Evolutionary conservation across 495 filamentous ascomycete genomes (phyloP), one percentile per base, ranked within the genome.

Genomic region (Jackrogersella minutella): DNA sequence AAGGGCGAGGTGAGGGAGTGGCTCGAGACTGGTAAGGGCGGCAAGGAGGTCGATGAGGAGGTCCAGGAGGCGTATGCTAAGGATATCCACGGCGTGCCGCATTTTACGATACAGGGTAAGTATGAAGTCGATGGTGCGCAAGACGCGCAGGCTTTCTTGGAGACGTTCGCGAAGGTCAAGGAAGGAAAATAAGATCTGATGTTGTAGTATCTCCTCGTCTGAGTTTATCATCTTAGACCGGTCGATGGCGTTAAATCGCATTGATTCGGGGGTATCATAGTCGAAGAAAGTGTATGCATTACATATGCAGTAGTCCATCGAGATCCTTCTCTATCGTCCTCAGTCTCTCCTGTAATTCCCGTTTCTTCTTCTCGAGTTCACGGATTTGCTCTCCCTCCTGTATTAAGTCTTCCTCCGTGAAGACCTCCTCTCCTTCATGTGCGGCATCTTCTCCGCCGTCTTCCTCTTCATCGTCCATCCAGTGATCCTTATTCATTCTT

Each of bases 251-350:
- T 69, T 61, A 51, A 69, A 46, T 21, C 40, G 46, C 19, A 16
- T 61, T 33, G 37, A 51, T 8, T 59, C 30, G 28, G 55, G 66
- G 69, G 69, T 72, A 65, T 69, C 62, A 70, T 67, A 55, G 21
- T 56, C 21, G 36, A 51, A 31, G 30, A 11, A 11, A 5, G 14
- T 33, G 22, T 30, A 24, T 49, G 10, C 39, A 44, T 61, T 55
- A 81, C 61, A 82, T 73, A 53, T 80, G 68, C 50, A 81, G 62
- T 24, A 96, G 70, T 0, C 88, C 89, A 2, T 86, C 87, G 16
- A 97, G 77, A 74, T 97, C 92, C 60, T 84, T 86, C 61, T 94
- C 93, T 84, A 97, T 91, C 2, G 87, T 88, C 44, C 79, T 86
- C 26, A 97, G 85, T 52, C 92, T 86, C 31, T 86, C 87, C 76